Evolutionary conservation across 495 filamentous ascomycete species (phyloP).

Genomic region (Choiromyces venosus): DNA sequence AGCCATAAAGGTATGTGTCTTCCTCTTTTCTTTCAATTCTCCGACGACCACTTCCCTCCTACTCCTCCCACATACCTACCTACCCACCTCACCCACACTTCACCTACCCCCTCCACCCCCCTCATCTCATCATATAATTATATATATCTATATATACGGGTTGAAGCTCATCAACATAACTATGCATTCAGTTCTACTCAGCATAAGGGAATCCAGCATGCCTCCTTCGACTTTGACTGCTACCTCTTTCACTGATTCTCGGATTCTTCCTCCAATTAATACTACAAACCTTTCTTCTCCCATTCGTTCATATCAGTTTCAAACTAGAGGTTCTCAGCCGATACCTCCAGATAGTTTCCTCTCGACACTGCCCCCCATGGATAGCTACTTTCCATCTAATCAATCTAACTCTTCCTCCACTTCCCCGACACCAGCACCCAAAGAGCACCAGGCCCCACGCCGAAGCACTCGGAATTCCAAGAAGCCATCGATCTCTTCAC

Average conservation of each 20-base stretch:
- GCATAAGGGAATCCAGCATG: conserved; percentile 31
- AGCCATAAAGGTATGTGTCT: conserved; percentile 25
- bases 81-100: conserved; percentile 29
- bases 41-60: conserved; percentile 20
- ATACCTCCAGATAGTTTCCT: neutral
- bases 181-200: conserved; percentile 37
- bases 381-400: conserved; percentile 33
- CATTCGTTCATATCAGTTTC: neutral
- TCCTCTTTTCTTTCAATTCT: conserved; percentile 38
- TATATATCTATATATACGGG: conserved; percentile 11
- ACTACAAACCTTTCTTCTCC: conserved; percentile 30
- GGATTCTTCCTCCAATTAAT: conserved; percentile 37
- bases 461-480: conserved; percentile 31
- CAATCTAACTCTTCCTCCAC: conserved; percentile 34
- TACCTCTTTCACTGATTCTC: conserved; percentile 31
- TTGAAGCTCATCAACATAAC: conserved; percentile 37
- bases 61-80: conserved; percentile 19
- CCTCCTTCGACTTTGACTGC: conserved; percentile 30
- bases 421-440: conserved; percentile 36
- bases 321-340: neutral
- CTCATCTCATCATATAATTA: conserved; percentile 34
- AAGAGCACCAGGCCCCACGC: conserved; percentile 26
- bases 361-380: conserved; percentile 19
- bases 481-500: conserved; percentile 39
- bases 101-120: conserved; percentile 14